A percentile compares a stretch with the other conserved stretches of the same genome.
phyloP scores from a whole-genome alignment of 768 basidiomycete species.

The Boletus fagicola region DNA sequence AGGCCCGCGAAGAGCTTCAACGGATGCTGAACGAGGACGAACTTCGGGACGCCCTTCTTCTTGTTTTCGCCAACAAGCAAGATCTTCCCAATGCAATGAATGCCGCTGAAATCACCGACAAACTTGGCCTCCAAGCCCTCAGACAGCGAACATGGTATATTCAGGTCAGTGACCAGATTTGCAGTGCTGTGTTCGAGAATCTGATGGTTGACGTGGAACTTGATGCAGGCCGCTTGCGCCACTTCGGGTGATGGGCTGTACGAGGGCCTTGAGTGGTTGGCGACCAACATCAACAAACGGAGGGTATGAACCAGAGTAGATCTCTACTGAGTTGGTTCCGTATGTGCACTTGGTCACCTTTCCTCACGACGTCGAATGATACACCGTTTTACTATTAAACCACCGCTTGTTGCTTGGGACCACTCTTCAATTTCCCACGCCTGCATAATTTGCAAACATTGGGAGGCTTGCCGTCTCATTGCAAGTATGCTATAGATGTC shows the following conservation, averaged over 20 bases:
- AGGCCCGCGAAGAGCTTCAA: slow-evolving; percentile 98
- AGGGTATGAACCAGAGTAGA: slow-evolving; percentile 53
- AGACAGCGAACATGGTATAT: slow-evolving; percentile 99
- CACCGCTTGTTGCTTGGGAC: slow-evolving; percentile 31
- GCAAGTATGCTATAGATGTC: slow-evolving; percentile 22
- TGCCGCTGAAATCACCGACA: slow-evolving; percentile 98
- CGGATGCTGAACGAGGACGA: slow-evolving; percentile 99
- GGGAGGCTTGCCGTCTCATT: slow-evolving; percentile 8
- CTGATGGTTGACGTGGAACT: slow-evolving; percentile 17
- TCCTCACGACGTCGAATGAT: slow-evolving; percentile 56
- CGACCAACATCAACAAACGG: slow-evolving; percentile 79
- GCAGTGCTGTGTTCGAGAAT: not conserved
- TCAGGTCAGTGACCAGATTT: slow-evolving; percentile 54
- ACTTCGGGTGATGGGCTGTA: slow-evolving; percentile 98
- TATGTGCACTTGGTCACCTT: slow-evolving; percentile 53
- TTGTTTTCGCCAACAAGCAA: slow-evolving; percentile 99
- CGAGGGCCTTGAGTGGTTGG: slow-evolving; percentile 97
- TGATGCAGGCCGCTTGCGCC: slow-evolving; percentile 86
- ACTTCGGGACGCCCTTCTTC: slow-evolving; percentile 94
- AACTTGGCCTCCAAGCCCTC: slow-evolving; percentile 96
- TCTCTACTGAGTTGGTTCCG: slow-evolving; percentile 39
- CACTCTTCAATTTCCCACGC: slow-evolving; percentile 24
- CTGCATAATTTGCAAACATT: slow-evolving; percentile 6
- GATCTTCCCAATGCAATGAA: slow-evolving; percentile 99
- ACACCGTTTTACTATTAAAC: slow-evolving; percentile 43